Evolutionary conservation across 2,329 filamentous ascomycete species (phyloP).

Genomic region (Atkinsonella hypoxylon): DNA sequence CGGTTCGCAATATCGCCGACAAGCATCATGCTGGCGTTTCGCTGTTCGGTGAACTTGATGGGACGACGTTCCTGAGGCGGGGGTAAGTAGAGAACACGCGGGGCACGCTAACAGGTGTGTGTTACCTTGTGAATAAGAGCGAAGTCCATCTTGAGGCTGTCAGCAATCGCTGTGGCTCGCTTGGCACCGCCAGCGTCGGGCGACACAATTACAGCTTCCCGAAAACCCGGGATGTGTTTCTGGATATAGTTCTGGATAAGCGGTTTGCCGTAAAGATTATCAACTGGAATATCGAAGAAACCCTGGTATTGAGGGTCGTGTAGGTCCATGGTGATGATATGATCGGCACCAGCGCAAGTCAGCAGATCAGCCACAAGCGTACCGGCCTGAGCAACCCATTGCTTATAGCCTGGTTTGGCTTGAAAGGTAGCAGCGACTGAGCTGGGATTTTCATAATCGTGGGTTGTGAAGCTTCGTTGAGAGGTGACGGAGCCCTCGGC

Average conservation of each 20-base stretch:
- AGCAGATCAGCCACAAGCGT: constrained; percentile 89
- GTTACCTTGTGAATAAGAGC: constrained; percentile 89
- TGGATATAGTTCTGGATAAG: constrained; percentile 61
- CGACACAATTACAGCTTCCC: constrained; percentile 83
- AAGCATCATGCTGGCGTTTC: constrained; percentile 92
- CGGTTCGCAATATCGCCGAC: constrained; percentile 75
- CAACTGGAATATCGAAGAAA: constrained; percentile 97
- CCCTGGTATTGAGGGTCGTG: constrained; percentile 96
- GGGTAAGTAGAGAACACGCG: constrained; percentile 23
- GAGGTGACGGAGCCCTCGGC: constrained; percentile 28
- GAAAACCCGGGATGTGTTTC: constrained; percentile 72
- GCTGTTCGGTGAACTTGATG: constrained; percentile 74
- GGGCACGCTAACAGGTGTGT: background rate
- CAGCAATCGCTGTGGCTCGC: constrained; percentile 87
- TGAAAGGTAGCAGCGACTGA: constrained; percentile 46
- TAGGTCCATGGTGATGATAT: constrained; percentile 96
- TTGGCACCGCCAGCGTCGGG: constrained; percentile 96
- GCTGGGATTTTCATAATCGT: constrained; percentile 51
- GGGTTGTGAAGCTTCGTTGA: constrained; percentile 44
- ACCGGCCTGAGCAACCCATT: constrained; percentile 96
- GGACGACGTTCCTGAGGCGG: constrained; percentile 65
- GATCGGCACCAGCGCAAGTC: constrained; percentile 90
- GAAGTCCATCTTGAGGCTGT: constrained; percentile 87
- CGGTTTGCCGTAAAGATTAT: constrained; percentile 85
- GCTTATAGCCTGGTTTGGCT: constrained; percentile 87